phyloP scores from a whole-genome alignment of 2,329 filamentous ascomycete genomes.

The Phaeosphaeria sp. region DNA sequence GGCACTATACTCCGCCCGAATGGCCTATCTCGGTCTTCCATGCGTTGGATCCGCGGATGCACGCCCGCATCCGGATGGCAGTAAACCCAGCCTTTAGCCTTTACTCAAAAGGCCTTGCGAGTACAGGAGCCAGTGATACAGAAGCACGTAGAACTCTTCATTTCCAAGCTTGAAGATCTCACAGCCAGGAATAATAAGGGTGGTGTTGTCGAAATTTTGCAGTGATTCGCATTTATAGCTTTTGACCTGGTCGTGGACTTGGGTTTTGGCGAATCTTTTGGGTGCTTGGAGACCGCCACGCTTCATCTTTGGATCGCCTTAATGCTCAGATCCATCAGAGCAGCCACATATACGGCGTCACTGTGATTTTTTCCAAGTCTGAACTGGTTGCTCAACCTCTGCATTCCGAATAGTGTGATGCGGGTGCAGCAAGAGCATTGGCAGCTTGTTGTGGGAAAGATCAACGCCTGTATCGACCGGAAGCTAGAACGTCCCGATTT shows the following conservation, averaged over 20 bases:
- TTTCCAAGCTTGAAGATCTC: neutral
- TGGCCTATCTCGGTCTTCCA: neutral
- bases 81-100: conserved; percentile 3
- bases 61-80: neutral
- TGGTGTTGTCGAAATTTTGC: conserved; percentile 21
- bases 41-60: neutral
- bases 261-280: conserved; percentile 32
- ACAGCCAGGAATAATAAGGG: neutral
- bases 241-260: conserved; percentile 33
- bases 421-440: conserved; percentile 5
- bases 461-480: conserved; percentile 2
- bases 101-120: conserved; percentile 1
- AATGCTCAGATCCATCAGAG: conserved; percentile 2
- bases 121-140: conserved; percentile 3
- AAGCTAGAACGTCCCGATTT: conserved; percentile 12
- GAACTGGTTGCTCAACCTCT: conserved; percentile 4
- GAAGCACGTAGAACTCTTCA: conserved; percentile 1
- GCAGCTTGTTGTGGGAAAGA: conserved; percentile 9
- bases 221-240: conserved; percentile 29
- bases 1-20: neutral
- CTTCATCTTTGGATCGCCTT: conserved; percentile 8
- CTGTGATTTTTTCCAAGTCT: conserved; percentile 9
- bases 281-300: conserved; percentile 24
- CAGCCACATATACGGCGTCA: neutral
- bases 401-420: conserved; percentile 13